Evolutionary conservation across 1,139 yeast genomes (phyloP).

Genomic region (Suhomyces anneliseae): DNA sequence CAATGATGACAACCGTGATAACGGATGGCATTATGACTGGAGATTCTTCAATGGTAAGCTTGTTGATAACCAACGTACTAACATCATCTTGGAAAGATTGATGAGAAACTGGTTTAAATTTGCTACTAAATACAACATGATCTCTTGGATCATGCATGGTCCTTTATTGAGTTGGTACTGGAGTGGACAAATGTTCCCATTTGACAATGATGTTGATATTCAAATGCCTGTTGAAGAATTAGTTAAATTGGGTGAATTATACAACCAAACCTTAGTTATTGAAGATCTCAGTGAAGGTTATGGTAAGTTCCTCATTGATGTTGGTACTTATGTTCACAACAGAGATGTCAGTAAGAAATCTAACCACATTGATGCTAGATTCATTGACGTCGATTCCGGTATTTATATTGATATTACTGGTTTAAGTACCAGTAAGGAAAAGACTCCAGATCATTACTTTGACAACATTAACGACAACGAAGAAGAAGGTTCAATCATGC

Average conservation of each 20-base stretch:
- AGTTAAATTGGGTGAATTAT: conserved; percentile 15
- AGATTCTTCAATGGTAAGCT: conserved; percentile 21
- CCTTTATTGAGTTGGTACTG: conserved; percentile 24
- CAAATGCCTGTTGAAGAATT: conserved; percentile 24
- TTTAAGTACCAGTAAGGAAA: conserved; percentile 18
- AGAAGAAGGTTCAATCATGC: conserved; percentile 10
- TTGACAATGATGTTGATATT: conserved; percentile 21
- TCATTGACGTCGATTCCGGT: conserved; percentile 29
- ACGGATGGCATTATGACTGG: conserved; percentile 29
- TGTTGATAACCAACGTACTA: conserved; percentile 15
- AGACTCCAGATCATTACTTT: conserved; percentile 10
- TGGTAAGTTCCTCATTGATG: conserved; percentile 27
- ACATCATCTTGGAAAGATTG: conserved; percentile 33
- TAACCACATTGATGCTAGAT: conserved; percentile 30
- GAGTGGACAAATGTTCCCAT: conserved; percentile 24
- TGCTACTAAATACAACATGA: conserved; percentile 34
- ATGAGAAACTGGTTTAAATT: conserved; percentile 37
- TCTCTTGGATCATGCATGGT: conserved; percentile 25
- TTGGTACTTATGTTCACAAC: conserved; percentile 26
- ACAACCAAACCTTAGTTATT: conserved; percentile 23
- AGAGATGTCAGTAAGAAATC: conserved; percentile 20
- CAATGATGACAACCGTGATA: conserved; percentile 15
- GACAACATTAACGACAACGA: conserved; percentile 13
- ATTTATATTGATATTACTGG: conserved; percentile 30
- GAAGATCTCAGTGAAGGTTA: conserved; percentile 28